Conservation (phyloP, 441 rosid species). For the Aleurites moluccanus region DNA sequence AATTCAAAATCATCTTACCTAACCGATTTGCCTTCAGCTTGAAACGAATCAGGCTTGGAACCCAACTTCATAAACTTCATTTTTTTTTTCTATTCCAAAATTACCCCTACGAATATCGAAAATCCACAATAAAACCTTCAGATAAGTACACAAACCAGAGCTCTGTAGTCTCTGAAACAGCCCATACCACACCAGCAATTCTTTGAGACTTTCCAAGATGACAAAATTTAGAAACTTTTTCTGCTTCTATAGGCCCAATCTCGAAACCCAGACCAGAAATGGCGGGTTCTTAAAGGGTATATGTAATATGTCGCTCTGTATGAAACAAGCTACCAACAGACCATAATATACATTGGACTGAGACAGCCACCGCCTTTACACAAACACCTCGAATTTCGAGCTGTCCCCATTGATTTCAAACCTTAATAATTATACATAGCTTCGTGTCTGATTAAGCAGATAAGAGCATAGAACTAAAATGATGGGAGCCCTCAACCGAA, state of each 20-base stretch:
- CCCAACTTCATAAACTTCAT: constrained; percentile 99
- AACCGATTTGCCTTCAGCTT: constrained; percentile 67
- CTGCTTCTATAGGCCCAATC: constrained; percentile 3
- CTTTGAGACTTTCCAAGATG: background rate
- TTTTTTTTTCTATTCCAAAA: constrained; percentile 21
- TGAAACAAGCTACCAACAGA: constrained; percentile 21
- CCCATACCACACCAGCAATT: constrained; percentile 18
- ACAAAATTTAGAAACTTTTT: background rate
- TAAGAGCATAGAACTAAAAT: background rate
- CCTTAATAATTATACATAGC: constrained; percentile 23
- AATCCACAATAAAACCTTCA: constrained; percentile 27
- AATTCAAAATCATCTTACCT: constrained; percentile 47
- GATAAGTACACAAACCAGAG: constrained; percentile 18
- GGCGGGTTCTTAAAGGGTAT: constrained; percentile 9
- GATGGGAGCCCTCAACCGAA: constrained; percentile 8
- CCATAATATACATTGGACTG: constrained; percentile 40
- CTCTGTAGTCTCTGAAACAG: constrained; percentile 14
- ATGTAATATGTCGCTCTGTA: background rate
- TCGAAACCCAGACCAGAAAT: constrained; percentile 21
- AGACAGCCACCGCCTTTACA: constrained; percentile 37
- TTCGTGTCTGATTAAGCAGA: background rate
- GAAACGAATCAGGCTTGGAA: constrained; percentile 89
- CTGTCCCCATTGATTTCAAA: constrained; percentile 27
- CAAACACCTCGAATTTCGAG: constrained; percentile 37
- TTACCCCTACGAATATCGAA: constrained; percentile 14